Percentiles rank a stretch among this genome's conserved stretches.
Evolutionary conservation across 2,329 filamentous ascomycete genomes (phyloP).

Genomic region (Ustulina deusta): DNA sequence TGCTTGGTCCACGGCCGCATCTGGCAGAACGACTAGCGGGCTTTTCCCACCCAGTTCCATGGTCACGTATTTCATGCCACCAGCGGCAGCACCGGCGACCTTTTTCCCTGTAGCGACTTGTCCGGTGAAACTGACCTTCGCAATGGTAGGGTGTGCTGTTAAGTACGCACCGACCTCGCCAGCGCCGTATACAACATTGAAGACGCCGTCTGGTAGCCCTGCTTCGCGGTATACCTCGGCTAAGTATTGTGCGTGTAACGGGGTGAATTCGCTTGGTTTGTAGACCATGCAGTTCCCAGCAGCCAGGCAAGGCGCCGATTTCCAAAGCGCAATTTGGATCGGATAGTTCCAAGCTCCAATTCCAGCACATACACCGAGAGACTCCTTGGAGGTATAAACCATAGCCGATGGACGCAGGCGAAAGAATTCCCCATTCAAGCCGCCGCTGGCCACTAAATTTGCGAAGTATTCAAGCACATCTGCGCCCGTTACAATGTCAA

Average conservation of each 20-base stretch:
- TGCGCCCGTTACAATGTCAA: conserved; percentile 85
- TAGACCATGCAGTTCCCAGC: conserved; percentile 93
- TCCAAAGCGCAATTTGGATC: conserved; percentile 91
- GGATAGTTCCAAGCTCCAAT: conserved; percentile 96
- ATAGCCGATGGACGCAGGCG: conserved; percentile 80
- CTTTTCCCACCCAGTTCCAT: conserved; percentile 94
- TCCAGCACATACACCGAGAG: conserved; percentile 85
- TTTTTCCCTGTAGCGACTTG: conserved; percentile 86
- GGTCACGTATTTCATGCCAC: conserved; percentile 88
- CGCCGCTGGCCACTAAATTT: conserved; percentile 79
- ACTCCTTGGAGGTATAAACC: conserved; percentile 85
- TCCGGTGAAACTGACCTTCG: conserved; percentile 91
- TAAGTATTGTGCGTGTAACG: conserved; percentile 81
- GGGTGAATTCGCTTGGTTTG: conserved; percentile 89
- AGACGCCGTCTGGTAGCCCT: conserved; percentile 83
- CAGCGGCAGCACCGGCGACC: conserved; percentile 80
- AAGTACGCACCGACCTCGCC: conserved; percentile 82
- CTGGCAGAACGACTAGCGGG: conserved; percentile 81
- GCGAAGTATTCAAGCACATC: conserved; percentile 91
- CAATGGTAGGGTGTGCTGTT: conserved; percentile 76
- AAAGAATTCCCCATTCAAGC: conserved; percentile 83
- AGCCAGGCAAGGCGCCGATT: conserved; percentile 85
- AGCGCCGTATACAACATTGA: conserved; percentile 87
- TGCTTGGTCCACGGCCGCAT: conserved; percentile 82
- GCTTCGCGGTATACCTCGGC: conserved; percentile 83